These are phyloP conservation scores for Adansonia madagascariensis DNA, from an alignment of 441 rosid species.

Conservation along the genomic window DNA sequence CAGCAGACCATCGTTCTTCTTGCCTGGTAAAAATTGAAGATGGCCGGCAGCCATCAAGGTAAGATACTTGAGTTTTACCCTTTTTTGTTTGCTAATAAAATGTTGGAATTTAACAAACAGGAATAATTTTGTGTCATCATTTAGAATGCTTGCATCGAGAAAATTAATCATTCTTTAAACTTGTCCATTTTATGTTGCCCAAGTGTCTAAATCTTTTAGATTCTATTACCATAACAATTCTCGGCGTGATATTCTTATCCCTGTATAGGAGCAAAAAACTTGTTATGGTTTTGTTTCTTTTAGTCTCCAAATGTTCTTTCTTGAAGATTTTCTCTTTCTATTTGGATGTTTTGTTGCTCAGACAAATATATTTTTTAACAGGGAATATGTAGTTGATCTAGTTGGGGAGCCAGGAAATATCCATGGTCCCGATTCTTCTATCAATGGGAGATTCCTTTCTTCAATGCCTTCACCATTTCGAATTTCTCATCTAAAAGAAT, in stretches of 20 bases:
- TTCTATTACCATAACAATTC: background rate
- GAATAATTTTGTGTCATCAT: background rate
- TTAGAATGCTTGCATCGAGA: background rate
- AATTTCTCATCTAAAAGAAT: conserved; percentile 56
- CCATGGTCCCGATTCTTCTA: conserved; percentile 83
- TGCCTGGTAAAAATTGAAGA: conserved; percentile 93
- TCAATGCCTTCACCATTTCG: conserved; percentile 72
- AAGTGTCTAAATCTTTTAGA: conserved; percentile 23
- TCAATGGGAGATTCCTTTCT: conserved; percentile 66
- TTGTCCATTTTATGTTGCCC: conserved; percentile 11
- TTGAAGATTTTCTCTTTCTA: background rate
- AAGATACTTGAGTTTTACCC: conserved; percentile 18
- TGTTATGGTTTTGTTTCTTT: conserved; percentile 27
- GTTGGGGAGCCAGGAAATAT: conserved; percentile 89
- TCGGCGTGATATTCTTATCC: background rate
- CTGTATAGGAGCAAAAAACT: background rate
- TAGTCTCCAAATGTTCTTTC: background rate
- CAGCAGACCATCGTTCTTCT: conserved; percentile 81
- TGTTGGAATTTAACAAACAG: background rate
- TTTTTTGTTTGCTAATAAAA: background rate
- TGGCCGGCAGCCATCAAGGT: conserved; percentile 70
- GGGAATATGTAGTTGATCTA: conserved; percentile 97
- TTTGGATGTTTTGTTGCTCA: background rate
- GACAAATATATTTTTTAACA: conserved; percentile 38
- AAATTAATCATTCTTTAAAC: background rate